Percentiles rank a stretch among this genome's conserved stretches.
Conservation (phyloP, 75 land plant species). For the Picea sitchensis region DNA sequence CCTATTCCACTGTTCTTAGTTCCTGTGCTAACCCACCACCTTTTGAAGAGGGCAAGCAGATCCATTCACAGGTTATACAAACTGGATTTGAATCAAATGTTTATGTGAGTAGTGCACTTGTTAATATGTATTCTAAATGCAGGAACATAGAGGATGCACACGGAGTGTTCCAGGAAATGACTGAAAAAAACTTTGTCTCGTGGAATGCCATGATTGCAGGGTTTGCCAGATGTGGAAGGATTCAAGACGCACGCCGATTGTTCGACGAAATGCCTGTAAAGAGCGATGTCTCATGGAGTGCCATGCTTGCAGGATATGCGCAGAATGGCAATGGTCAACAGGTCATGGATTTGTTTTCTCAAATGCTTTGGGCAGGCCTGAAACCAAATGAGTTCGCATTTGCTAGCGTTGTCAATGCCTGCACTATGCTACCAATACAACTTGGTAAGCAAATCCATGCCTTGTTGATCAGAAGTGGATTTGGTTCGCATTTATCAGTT, state of each 20-base stretch:
- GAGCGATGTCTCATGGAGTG: slow-evolving; percentile 28
- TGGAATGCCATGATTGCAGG: slow-evolving; percentile 31
- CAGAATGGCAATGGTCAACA: background rate
- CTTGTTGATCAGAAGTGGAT: background rate
- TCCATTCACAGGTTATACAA: background rate
- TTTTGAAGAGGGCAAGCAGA: slow-evolving; percentile 5
- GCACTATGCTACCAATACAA: background rate
- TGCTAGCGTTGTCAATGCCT: background rate
- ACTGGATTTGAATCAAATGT: background rate
- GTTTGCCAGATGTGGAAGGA: slow-evolving; percentile 32
- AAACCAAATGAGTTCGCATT: background rate
- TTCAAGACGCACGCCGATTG: slow-evolving; percentile 23
- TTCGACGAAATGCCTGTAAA: slow-evolving; percentile 14
- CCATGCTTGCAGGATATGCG: slow-evolving; percentile 25
- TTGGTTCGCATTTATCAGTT: background rate
- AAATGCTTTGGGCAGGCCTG: background rate
- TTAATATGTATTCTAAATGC: slow-evolving; percentile 10
- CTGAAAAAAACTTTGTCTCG: background rate
- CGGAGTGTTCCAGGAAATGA: slow-evolving; percentile 12
- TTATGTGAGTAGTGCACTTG: background rate
- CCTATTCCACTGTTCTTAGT: background rate
- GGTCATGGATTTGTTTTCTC: background rate
- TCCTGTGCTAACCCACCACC: slow-evolving; percentile 8
- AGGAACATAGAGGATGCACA: slow-evolving; percentile 3
- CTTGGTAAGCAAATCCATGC: background rate